Evolutionary conservation across 768 basidiomycete species (phyloP), one percentile per base, ranked within the genome.

Genomic region (Lactifluus pinguis): DNA sequence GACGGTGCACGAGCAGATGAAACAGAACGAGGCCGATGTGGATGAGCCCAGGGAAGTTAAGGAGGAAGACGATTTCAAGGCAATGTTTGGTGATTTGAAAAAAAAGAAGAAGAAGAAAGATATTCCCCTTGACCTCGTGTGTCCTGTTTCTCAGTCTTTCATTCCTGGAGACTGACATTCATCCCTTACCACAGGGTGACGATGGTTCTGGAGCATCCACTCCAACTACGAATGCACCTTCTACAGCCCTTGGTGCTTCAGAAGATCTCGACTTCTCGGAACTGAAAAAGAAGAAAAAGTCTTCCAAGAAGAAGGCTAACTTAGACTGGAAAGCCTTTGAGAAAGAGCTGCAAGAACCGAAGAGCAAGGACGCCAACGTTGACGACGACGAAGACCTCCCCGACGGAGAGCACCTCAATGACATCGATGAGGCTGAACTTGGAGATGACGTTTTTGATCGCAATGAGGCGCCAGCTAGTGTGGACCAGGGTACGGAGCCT

Each of bases 261-360:
- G 92, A 89, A 63, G 94, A 94, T 67, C 79, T 95, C 60, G 91
- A 93, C 75, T 98, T 98, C 72, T 92, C 89, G 7, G 95, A 98
- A 71, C 79, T 98, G 72, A 97, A 98, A 78, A 95, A 94, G 80
- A 95, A 95, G 79, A 95, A 93, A 76, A 94, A 94, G 70, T 79
- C 80, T 34, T 76, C 80, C 62, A 86, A 86, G 76, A 95, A 95
- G 78, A 98, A 95, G 76, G 82, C 87, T 19, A 84, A 89, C 2
- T 85, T 89, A 55, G 92, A 94, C 71, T 76, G 95, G 68, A 92
- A 95, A 70, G 94, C 91, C 1, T 95, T 97, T 68, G 94, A 95
- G 79, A 93, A 92, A 73, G 92, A 94, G 74, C 76, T 95, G 47
- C 85, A 84, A 64, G 82, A 85, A 48, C 79, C 84, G 25, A 87